These are phyloP conservation scores for Puccinia hordei DNA, from an alignment of 1,284 basidiomycete species.

Conservation along the genomic window DNA sequence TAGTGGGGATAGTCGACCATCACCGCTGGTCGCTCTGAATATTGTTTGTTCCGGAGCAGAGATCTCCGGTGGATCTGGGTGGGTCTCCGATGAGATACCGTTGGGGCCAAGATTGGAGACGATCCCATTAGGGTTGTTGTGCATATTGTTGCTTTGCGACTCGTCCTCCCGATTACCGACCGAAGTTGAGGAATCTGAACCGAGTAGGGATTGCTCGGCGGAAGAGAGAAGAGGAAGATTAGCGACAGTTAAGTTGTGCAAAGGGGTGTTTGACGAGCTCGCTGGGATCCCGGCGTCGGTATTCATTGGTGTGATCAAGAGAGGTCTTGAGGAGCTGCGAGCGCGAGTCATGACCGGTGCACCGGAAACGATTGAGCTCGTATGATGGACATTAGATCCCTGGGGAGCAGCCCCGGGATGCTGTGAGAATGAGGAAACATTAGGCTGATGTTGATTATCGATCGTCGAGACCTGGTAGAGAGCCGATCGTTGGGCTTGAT, in stretches of 20 bases:
- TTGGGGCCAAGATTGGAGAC: constrained; percentile 1
- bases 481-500: constrained; percentile 31
- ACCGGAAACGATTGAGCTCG: neutral
- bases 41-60: neutral
- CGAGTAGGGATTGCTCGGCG: constrained; percentile 4
- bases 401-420: neutral
- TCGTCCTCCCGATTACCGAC: neutral
- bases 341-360: constrained; percentile 45
- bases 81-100: neutral
- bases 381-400: neutral
- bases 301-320: constrained; percentile 13
- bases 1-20: neutral
- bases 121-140: constrained; percentile 42
- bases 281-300: neutral
- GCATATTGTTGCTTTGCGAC: neutral
- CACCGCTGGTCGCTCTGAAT: neutral
- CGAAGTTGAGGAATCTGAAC: neutral
- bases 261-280: neutral
- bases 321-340: constrained; percentile 41
- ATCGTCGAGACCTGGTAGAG: constrained; percentile 39
- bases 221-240: constrained; percentile 32
- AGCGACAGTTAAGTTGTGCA: constrained; percentile 11
- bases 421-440: constrained; percentile 15
- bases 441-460: constrained; percentile 24
- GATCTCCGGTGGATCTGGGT: neutral